Evolutionary conservation across 768 basidiomycete species (phyloP), one percentile per base, ranked within the genome.

Genomic region (Russula sp.): DNA sequence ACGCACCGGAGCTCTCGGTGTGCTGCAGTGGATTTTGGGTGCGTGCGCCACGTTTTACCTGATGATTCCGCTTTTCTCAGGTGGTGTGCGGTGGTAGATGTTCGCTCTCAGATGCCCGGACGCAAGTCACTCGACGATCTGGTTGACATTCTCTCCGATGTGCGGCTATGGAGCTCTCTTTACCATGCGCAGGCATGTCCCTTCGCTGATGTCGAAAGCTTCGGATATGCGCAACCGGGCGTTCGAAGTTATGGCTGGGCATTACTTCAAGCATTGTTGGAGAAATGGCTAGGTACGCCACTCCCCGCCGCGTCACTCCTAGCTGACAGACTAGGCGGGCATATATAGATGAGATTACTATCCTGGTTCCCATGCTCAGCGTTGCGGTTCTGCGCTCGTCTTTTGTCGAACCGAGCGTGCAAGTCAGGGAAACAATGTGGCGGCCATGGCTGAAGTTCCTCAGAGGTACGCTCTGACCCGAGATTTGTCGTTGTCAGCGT

Each of bases 161-260:
- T 81, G 38, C 76, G 71, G 2, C 74, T 86, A 32, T 94, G 84
- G 87, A 83, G 81, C 14, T 76, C 78, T 2, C 73, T 86, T 7
- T 78, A 79, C 64, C 77, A 79, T 35, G 75, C 70, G 1, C 74
- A 74, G 62, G 67, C 61, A 9, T 77, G 76, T 36, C 78, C 79
- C 0, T 82, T 79, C 69, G 71, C 73, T 14, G 73, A 73, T 2
- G 63, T 77, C 5, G 76, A 78, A 52, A 73, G 74, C 51, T 83
- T 88, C 64, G 90, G 90, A 1, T 76, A 74, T 38, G 77, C 72
- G 2, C 90, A 93, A 66, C 88, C 91, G 3, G 78, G 77, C 43
- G 86, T 93, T 35, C 81, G 93, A 18, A 81, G 84, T 69, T 79
- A 85, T 11, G 82, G 84, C 0, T 96, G 93, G 87, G 68, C 69